Conservation (phyloP, 1,139 yeast species). For the Nakaseomyces uthaithaninus region DNA sequence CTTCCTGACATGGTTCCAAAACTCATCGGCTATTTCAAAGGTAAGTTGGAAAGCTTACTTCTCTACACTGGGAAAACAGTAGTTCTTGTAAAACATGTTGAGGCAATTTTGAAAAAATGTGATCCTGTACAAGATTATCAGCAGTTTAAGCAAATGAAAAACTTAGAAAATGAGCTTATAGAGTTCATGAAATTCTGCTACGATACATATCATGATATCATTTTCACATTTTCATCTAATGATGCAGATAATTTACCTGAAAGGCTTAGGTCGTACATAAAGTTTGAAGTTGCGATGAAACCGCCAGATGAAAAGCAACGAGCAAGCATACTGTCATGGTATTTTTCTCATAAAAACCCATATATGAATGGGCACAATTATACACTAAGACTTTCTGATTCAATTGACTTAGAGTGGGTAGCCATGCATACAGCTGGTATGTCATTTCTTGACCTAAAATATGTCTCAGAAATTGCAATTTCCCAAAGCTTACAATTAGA, state of each 20-base stretch:
- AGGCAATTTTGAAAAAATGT: constrained; percentile 53
- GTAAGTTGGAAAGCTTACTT: constrained; percentile 59
- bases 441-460: constrained; percentile 72
- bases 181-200: constrained; percentile 54
- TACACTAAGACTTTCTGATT: constrained; percentile 33
- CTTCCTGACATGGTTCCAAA: constrained; percentile 68
- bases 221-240: constrained; percentile 62
- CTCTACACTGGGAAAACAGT: constrained; percentile 36
- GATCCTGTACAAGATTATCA: constrained; percentile 54
- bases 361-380: constrained; percentile 8
- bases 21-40: constrained; percentile 68
- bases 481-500: constrained; percentile 41
- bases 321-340: constrained; percentile 48
- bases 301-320: constrained; percentile 81
- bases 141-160: constrained; percentile 34
- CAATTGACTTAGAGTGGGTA: constrained; percentile 50
- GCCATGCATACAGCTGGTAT: constrained; percentile 90
- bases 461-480: constrained; percentile 64
- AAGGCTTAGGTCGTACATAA: constrained; percentile 56
- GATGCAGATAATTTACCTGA: constrained; percentile 67
- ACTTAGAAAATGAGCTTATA: constrained; percentile 51
- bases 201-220: constrained; percentile 34
- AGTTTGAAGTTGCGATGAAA: constrained; percentile 65
- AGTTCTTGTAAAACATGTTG: constrained; percentile 64
- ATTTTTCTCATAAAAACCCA: constrained; percentile 30